A percentile compares a stretch with the other conserved stretches of the same genome.
Evolutionary conservation across 2,329 filamentous ascomycete species (phyloP).

Genomic region (Epicoccum nigrum): DNA sequence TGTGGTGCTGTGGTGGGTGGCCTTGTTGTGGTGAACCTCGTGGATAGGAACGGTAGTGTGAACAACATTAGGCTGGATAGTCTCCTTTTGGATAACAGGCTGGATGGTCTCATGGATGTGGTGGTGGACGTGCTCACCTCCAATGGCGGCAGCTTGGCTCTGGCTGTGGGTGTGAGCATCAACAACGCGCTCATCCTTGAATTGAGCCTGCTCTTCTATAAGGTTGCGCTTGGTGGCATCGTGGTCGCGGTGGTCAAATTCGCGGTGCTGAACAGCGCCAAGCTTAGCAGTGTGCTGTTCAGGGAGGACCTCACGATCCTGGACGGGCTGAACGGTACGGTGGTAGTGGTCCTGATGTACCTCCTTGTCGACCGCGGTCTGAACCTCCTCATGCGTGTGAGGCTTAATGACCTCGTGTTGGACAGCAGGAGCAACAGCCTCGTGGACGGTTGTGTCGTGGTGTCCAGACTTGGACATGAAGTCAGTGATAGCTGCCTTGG

Average conservation of each 20-base stretch:
- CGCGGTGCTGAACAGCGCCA: constrained; percentile 64
- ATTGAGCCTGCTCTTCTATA: constrained; percentile 59
- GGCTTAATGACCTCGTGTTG: constrained; percentile 66
- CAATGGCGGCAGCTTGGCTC: constrained; percentile 56
- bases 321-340: constrained; percentile 70
- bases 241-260: constrained; percentile 67
- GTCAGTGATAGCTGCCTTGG: constrained; percentile 65
- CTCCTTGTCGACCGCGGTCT: constrained; percentile 69
- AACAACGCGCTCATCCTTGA: constrained; percentile 57
- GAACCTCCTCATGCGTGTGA: constrained; percentile 66
- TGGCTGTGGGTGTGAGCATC: constrained; percentile 58
- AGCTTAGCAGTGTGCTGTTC: constrained; percentile 69
- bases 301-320: constrained; percentile 61
- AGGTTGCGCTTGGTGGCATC: constrained; percentile 38
- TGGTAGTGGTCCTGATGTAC: constrained; percentile 76
- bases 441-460: constrained; percentile 73
- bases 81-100: constrained; percentile 73
- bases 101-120: constrained; percentile 73
- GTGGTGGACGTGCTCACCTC: constrained; percentile 69
- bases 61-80: constrained; percentile 68
- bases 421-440: constrained; percentile 66
- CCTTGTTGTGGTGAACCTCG: constrained; percentile 71
- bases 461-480: constrained; percentile 67
- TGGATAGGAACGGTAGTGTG: constrained; percentile 76
- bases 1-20: constrained; percentile 69